phyloP scores from a whole-genome alignment of 1,284 basidiomycete genomes.

The Pseudozyma hubeiensis region DNA sequence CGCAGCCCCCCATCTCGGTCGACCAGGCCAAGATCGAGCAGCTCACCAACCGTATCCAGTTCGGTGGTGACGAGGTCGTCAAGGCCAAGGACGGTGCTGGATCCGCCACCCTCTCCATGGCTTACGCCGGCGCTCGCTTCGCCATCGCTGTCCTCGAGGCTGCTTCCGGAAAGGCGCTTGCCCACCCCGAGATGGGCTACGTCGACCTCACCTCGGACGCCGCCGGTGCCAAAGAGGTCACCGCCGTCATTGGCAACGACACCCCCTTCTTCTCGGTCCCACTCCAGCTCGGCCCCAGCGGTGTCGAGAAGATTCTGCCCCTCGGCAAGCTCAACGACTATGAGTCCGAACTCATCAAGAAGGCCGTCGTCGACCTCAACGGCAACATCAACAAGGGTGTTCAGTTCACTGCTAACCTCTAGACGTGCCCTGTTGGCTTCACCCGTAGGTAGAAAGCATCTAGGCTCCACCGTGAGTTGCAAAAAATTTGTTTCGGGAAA shows the following conservation, averaged over 20 bases:
- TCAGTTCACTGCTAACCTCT: conserved; percentile 53
- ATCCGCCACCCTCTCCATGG: conserved; percentile 91
- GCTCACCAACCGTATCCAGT: conserved; percentile 88
- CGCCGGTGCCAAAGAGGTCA: conserved; percentile 60
- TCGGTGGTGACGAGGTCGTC: conserved; percentile 91
- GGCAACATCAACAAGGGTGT: conserved; percentile 72
- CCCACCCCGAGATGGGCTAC: conserved; percentile 63
- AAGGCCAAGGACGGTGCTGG: conserved; percentile 90
- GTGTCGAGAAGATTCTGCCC: conserved; percentile 73
- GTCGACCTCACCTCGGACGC: conserved; percentile 63
- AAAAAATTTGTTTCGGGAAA: too few species aligned
- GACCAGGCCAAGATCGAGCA: conserved; percentile 72
- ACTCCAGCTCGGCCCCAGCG: conserved; percentile 67
- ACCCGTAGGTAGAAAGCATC: too few species aligned
- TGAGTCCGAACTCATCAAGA: conserved; percentile 72
- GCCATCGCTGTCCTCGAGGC: conserved; percentile 64
- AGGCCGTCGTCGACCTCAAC: conserved; percentile 72
- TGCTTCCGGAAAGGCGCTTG: conserved; percentile 55
- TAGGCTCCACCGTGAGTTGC: too few species aligned
- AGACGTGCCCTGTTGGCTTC: background rate
- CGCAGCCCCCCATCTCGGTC: conserved; percentile 64
- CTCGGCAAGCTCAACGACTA: conserved; percentile 72
- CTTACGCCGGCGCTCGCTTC: conserved; percentile 74
- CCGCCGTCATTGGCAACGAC: conserved; percentile 57
- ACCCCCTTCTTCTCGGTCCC: conserved; percentile 66